Base-by-base conservation (phyloP, 1,284 basidiomycete species). In the Ceratobasidium sp. region DNA sequence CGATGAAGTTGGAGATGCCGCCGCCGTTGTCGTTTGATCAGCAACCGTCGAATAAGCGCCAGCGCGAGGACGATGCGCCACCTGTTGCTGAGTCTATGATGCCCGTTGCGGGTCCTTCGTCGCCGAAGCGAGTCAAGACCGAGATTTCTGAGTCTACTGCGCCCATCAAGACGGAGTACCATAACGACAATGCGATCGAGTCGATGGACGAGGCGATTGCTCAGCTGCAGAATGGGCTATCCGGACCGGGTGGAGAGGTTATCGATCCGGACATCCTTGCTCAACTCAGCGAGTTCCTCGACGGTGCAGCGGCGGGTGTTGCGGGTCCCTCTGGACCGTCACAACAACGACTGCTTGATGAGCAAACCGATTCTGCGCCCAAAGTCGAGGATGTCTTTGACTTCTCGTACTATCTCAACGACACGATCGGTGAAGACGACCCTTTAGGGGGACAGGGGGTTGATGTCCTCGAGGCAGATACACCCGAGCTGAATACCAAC, bases 81-180 rank as follows among this genome's bases (percentile, higher is more conserved):
- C 44, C n/a, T n/a, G n/a, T 41, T 24, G 51, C 48, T 11, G 67
- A 71, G 41, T 29, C 67, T 8, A 45, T 71, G 45, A n/a, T 71
- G 17, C 56, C 67, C 17, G 33, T 50, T 36, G 67, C 67, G 9
- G 67, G 67, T 19, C 67, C 67, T 24, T 71, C 67, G 17, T 71
- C 67, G 56, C 67, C 67, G 36, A 71, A 71, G 67, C 67, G 67
- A 17, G 54, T 71, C 54, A 71, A 71, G 65, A 71, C 67, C 4
- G 67, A 71, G 56, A 15, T 45, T 44, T 11, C 36, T 11, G 67
- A 71, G 45, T 71, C 67, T n/a, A 56, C 44, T 3, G 67, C 27
- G 17, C 67, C 54, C 54, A 71, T 71, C 67, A 71, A 71, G 56
- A 22, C 19, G 27, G 67, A 71, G 67, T 60, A 59, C 22, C 27